Evolutionary conservation across 1,284 basidiomycete genomes (phyloP).

Genomic region (Agroathelia rolfsii): DNA sequence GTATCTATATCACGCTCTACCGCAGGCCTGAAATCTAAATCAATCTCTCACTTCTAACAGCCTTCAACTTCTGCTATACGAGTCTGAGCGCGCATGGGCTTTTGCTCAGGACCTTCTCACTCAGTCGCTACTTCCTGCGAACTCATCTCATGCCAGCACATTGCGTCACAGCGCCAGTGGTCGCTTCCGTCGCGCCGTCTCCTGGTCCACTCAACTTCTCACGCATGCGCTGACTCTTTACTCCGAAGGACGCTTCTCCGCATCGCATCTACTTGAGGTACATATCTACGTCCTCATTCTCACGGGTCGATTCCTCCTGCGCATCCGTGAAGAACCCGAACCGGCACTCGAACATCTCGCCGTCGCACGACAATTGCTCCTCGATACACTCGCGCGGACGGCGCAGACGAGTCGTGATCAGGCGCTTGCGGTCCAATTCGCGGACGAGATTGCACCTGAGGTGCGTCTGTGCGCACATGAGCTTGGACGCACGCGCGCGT

Average conservation of each 20-base stretch:
- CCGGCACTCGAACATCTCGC: conserved; percentile 70
- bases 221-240: conserved; percentile 65
- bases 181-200: conserved; percentile 77
- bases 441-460: conserved; percentile 84
- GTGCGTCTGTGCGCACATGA: conserved; percentile 91
- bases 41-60: conserved; percentile 30
- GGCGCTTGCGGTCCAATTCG: conserved; percentile 78
- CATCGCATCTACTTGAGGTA: conserved; percentile 48
- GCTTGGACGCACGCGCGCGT: conserved; percentile 62
- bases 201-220: conserved; percentile 74
- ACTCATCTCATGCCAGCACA: conserved; percentile 40
- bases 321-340: conserved; percentile 68
- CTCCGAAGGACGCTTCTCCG: conserved; percentile 39
- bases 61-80: conserved; percentile 77
- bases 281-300: conserved; percentile 63
- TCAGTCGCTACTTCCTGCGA: conserved; percentile 42
- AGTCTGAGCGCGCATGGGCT: conserved; percentile 88
- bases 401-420: conserved; percentile 82
- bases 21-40: conserved; percentile 2
- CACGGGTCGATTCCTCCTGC: conserved; percentile 66
- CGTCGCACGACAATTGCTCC: conserved; percentile 68
- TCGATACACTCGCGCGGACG: conserved; percentile 61
- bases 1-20: conserved; percentile 23
- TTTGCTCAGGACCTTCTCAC: conserved; percentile 75
- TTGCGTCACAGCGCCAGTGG: conserved; percentile 69